These are phyloP conservation scores for Wallacemonas collosoma DNA, from an alignment of 208 protist species.

Conservation along the genomic window DNA sequence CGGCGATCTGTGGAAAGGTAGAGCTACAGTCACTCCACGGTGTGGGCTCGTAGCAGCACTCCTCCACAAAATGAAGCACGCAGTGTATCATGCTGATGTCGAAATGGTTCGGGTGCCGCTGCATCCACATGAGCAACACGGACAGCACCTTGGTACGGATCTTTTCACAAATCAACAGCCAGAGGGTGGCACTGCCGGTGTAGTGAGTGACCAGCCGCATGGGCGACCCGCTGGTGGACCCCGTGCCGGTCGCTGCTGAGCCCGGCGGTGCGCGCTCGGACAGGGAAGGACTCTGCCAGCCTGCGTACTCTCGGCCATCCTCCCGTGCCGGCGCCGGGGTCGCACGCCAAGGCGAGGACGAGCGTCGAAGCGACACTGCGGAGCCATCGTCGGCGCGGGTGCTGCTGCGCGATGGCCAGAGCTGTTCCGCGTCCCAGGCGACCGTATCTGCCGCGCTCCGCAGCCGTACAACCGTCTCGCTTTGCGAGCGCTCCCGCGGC, in stretches of 20 bases:
- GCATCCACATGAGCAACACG: slow-evolving; percentile 57
- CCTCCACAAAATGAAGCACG: slow-evolving; percentile 55
- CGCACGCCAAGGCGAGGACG: background rate
- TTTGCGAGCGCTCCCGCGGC: slow-evolving; percentile 35
- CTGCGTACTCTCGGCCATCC: too few species aligned
- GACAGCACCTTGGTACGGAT: slow-evolving; percentile 59
- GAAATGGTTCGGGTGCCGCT: slow-evolving; percentile 57
- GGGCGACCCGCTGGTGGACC: background rate
- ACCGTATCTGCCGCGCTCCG: background rate
- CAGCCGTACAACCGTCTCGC: slow-evolving; percentile 32
- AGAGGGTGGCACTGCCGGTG: slow-evolving; percentile 47
- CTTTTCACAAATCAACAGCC: slow-evolving; percentile 41
- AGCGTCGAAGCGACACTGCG: background rate
- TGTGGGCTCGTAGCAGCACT: slow-evolving; percentile 34
- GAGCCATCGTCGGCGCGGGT: background rate
- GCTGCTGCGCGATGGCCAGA: background rate
- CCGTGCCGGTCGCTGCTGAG: background rate
- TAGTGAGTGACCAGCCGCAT: slow-evolving; percentile 38
- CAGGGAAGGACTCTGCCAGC: too few species aligned
- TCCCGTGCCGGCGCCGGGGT: background rate
- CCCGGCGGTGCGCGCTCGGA: background rate
- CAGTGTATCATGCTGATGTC: slow-evolving; percentile 47
- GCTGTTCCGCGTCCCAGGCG: background rate
- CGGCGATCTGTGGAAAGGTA: slow-evolving; percentile 44
- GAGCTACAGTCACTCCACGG: slow-evolving; percentile 51